Evolutionary conservation across 2,329 filamentous ascomycete genomes (phyloP).

Genomic region (Ascochyta lentis): DNA sequence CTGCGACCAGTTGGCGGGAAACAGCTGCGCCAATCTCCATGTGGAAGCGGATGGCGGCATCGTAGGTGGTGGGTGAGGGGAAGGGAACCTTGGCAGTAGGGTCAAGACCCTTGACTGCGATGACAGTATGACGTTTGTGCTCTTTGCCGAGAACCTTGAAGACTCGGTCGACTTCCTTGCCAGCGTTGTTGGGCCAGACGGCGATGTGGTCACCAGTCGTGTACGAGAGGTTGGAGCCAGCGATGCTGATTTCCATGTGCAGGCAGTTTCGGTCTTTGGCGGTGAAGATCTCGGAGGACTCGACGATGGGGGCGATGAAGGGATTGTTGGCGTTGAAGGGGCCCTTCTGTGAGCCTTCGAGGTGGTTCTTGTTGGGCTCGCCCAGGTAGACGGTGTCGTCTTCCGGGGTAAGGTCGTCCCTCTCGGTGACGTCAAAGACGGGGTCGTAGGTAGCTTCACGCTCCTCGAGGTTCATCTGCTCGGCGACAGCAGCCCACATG

Average conservation of each 20-base stretch:
- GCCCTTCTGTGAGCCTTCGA: slow-evolving; percentile 81
- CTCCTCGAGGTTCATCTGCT: slow-evolving; percentile 88
- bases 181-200: slow-evolving; percentile 95
- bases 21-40: slow-evolving; percentile 96
- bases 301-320: slow-evolving; percentile 90
- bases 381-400: slow-evolving; percentile 88
- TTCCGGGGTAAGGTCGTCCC: slow-evolving; percentile 74
- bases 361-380: slow-evolving; percentile 95
- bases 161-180: slow-evolving; percentile 89
- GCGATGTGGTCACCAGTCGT: slow-evolving; percentile 98
- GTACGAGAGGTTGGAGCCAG: slow-evolving; percentile 87
- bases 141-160: slow-evolving; percentile 77
- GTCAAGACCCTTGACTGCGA: slow-evolving; percentile 89
- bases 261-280: slow-evolving; percentile 92
- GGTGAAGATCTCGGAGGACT: slow-evolving; percentile 89
- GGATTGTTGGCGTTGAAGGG: slow-evolving; percentile 97
- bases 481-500: slow-evolving; percentile 89
- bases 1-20: slow-evolving; percentile 92
- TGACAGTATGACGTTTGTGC: slow-evolving; percentile 79
- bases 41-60: slow-evolving; percentile 91
- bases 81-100: slow-evolving; percentile 97
- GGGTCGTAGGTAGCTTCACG: slow-evolving; percentile 96
- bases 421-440: slow-evolving; percentile 81
- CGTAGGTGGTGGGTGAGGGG: slow-evolving; percentile 95
- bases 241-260: slow-evolving; percentile 93